phyloP scores from a whole-genome alignment of 2,329 filamentous ascomycete species.

The Leptosphaerulina australis region DNA sequence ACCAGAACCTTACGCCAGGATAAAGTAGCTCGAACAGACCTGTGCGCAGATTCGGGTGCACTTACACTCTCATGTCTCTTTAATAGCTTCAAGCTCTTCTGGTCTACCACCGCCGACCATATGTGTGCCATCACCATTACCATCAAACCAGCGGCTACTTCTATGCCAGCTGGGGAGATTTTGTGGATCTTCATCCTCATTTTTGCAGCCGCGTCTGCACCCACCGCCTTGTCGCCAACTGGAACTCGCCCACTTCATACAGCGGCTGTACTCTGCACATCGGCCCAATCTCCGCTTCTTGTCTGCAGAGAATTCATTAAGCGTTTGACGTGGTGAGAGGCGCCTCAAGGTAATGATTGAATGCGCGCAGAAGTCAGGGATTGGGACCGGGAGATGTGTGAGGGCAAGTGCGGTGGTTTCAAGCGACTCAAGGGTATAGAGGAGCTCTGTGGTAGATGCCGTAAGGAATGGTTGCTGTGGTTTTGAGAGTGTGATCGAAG shows the following conservation, averaged over 20 bases:
- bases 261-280: conserved; percentile 43
- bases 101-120: conserved; percentile 39
- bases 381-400: conserved; percentile 30
- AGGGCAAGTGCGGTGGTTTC: conserved; percentile 41
- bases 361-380: conserved; percentile 42
- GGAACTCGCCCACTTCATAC: conserved; percentile 43
- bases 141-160: conserved; percentile 41
- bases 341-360: conserved; percentile 39
- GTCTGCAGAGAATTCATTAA: conserved; percentile 28
- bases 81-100: conserved; percentile 18
- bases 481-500: conserved; percentile 11
- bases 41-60: not conserved
- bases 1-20: not conserved
- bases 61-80: conserved; percentile 4
- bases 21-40: not conserved
- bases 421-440: conserved; percentile 43
- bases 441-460: conserved; percentile 28
- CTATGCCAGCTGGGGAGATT: conserved; percentile 45
- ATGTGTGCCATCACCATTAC: conserved; percentile 34
- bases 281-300: conserved; percentile 30
- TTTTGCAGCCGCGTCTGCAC: conserved; percentile 39
- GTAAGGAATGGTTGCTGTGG: conserved; percentile 30
- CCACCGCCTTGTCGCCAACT: conserved; percentile 40
- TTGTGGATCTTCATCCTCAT: conserved; percentile 43
- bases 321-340: conserved; percentile 32